Evolutionary conservation across 495 filamentous ascomycete species (phyloP).

Genomic region (Amniculicola lignicola): DNA sequence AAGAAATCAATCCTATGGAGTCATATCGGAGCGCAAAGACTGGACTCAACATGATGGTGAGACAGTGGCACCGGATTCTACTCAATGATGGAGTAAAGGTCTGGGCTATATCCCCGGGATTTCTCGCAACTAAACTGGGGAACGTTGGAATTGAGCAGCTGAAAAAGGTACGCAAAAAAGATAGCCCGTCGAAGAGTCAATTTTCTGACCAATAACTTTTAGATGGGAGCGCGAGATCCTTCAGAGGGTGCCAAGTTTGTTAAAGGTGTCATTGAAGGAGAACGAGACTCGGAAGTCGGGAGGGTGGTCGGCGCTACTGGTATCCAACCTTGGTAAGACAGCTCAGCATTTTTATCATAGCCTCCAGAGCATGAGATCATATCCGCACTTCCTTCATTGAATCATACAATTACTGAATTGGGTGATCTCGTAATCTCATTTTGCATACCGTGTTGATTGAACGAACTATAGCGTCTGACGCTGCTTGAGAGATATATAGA

Average conservation of each 20-base stretch:
- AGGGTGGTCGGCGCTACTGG: conserved; percentile 35
- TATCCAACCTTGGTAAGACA: conserved; percentile 1
- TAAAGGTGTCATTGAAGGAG: conserved; percentile 40
- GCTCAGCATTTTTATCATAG: neutral
- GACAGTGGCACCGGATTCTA: conserved; percentile 39
- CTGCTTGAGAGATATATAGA: neutral
- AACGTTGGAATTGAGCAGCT: conserved; percentile 28
- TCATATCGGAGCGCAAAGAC: conserved; percentile 41
- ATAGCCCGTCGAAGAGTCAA: conserved; percentile 1
- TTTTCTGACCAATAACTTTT: conserved; percentile 3
- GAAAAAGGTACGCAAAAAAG: conserved; percentile 25
- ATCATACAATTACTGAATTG: conserved; percentile 1
- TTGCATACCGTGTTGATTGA: neutral
- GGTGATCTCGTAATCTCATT: conserved; percentile 2
- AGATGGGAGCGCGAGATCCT: conserved; percentile 39
- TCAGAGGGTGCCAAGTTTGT: conserved; percentile 37
- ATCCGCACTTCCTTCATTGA: conserved; percentile 1
- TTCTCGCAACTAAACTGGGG: conserved; percentile 41
- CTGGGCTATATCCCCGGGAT: conserved; percentile 38
- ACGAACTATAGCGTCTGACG: neutral
- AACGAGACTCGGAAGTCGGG: conserved; percentile 37
- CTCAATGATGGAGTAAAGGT: conserved; percentile 45
- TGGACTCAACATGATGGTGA: conserved; percentile 43
- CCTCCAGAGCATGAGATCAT: conserved; percentile 1
- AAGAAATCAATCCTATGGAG: conserved; percentile 38